These are phyloP conservation scores for Lenzites betulinus DNA, from an alignment of 768 basidiomycete species.

Conservation along the genomic window DNA sequence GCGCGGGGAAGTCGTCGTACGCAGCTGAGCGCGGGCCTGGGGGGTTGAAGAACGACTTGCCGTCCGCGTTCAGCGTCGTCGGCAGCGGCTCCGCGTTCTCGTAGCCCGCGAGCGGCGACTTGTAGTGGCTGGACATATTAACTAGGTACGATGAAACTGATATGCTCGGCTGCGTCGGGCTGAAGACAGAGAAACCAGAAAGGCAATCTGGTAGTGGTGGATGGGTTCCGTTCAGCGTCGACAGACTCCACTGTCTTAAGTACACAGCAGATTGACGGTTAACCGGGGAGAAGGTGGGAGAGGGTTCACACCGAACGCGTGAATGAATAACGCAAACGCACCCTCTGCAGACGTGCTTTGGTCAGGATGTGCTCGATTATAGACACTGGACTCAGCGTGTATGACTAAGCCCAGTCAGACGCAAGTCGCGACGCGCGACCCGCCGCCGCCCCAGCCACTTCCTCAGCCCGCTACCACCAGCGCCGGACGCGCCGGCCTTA, in stretches of 20 bases:
- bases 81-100: constrained; percentile 38
- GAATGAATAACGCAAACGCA: neutral
- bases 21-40: constrained; percentile 48
- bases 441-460: neutral
- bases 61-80: constrained; percentile 49
- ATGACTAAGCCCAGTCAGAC: constrained; percentile 4
- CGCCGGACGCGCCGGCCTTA: neutral
- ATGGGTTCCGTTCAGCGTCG: neutral
- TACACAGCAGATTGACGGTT: neutral
- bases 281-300: neutral
- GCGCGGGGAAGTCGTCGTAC: constrained; percentile 57
- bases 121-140: constrained; percentile 10
- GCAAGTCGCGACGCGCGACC: constrained; percentile 1
- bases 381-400: neutral
- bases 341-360: constrained; percentile 7
- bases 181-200: neutral
- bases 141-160: neutral
- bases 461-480: neutral
- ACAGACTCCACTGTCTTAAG: neutral
- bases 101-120: constrained; percentile 31
- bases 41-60: constrained; percentile 55
- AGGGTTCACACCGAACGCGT: neutral
- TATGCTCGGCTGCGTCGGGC: too few species aligned
- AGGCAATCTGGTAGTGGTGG: neutral
- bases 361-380: neutral